A percentile compares a stretch with the other conserved stretches of the same genome.
Conservation (phyloP, 257 asterid genomes). For the Jaltomata sinuosa region DNA sequence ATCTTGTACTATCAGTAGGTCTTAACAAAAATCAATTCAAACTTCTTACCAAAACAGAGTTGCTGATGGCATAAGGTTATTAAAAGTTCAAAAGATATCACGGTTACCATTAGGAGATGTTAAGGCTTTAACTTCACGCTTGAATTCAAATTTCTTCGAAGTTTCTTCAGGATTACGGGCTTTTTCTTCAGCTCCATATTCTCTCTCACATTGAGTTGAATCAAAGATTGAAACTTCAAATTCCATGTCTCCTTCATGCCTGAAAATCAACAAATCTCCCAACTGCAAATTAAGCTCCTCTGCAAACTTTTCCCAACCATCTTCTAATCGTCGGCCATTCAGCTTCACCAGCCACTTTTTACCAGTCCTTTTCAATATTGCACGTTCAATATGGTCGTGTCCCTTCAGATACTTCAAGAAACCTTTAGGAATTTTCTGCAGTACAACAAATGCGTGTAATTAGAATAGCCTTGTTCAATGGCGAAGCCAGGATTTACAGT, state of each 20-base stretch:
- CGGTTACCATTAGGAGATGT: no score
- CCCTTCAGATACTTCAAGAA: conserved; percentile 1
- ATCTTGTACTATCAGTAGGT: no score
- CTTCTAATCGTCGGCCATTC: not conserved
- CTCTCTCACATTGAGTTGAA: not conserved
- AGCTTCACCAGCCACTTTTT: conserved; percentile 6
- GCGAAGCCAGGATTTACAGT: no score
- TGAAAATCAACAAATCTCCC: conserved; percentile 4
- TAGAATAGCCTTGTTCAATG: no score
- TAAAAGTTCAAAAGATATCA: no score
- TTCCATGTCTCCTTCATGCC: conserved; percentile 5
- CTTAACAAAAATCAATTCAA: no score
- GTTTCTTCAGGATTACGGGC: not conserved
- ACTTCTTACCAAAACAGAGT: no score
- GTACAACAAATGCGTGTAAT: not conserved
- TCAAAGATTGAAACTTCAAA: conserved; percentile 3
- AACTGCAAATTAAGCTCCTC: conserved; percentile 1
- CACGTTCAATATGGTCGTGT: not conserved
- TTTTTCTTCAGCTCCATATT: not conserved
- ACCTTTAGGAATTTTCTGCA: conserved; percentile 1
- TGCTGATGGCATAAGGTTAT: no score
- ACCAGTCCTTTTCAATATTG: not conserved
- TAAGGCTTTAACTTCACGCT: not conserved
- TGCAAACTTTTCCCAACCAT: conserved; percentile 6
- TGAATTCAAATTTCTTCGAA: not conserved